Conservation (phyloP, 2,329 filamentous ascomycete genomes). For the Chrysoporthe austroafricana region DNA sequence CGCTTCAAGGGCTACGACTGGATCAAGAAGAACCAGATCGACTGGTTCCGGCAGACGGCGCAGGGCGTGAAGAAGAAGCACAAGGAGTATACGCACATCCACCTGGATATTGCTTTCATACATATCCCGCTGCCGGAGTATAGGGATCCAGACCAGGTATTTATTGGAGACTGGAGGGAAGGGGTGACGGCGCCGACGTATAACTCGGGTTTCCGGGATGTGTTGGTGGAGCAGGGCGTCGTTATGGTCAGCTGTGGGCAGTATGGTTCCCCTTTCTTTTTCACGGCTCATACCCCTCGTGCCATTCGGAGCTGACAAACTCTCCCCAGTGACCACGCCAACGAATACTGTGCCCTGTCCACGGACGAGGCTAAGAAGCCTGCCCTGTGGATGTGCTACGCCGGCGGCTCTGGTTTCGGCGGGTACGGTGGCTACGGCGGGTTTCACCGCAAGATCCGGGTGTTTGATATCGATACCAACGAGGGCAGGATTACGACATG, state of each 20-base stretch:
- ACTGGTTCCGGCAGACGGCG: conserved; percentile 87
- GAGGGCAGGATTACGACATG: conserved; percentile 87
- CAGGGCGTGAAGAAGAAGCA: conserved; percentile 76
- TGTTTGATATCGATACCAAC: conserved; percentile 95
- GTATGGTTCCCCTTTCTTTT: conserved; percentile 50
- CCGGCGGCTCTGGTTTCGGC: conserved; percentile 87
- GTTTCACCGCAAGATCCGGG: conserved; percentile 79
- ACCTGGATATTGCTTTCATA: conserved; percentile 96
- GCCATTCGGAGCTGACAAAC: conserved; percentile 31
- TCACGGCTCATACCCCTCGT: neutral
- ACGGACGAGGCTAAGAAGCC: conserved; percentile 59
- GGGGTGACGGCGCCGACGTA: conserved; percentile 83
- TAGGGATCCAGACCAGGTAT: conserved; percentile 59
- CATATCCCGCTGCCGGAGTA: conserved; percentile 97
- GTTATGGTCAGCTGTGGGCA: conserved; percentile 90
- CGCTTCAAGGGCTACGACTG: conserved; percentile 95
- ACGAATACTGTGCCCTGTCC: conserved; percentile 89
- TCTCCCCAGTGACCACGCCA: conserved; percentile 77
- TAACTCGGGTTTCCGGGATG: conserved; percentile 92
- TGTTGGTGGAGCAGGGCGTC: conserved; percentile 82
- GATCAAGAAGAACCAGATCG: conserved; percentile 91
- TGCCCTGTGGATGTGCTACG: conserved; percentile 97
- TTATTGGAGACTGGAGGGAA: conserved; percentile 78
- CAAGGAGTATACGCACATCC: conserved; percentile 83
- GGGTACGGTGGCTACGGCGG: conserved; percentile 92